Base-by-base conservation (phyloP, 306 rosid genomes). In the Dryas octopetala region DNA sequence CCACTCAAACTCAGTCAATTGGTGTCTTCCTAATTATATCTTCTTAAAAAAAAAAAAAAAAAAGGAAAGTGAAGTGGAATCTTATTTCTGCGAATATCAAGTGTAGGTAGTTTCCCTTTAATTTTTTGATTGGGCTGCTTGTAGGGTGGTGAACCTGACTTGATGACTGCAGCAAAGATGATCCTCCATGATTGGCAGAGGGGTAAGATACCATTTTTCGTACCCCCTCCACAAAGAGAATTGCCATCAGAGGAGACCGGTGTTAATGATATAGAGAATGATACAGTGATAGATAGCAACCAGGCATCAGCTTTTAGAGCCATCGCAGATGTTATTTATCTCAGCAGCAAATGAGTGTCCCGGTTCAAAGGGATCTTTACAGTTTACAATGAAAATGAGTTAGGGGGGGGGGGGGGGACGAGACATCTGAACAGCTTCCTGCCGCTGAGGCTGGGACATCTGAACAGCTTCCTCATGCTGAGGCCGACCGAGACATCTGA, bases 101-200 rank as follows among this genome's bases (percentile, higher is more conserved):
- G 38, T 28, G 38, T 28, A 28, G 38, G 38, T 28, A 28, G 1
- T 28, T 28, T 0, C 1, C 38, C 38, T 19, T 19, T 28, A 8
- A n/a, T 4, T 0, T 60, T 55, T 41, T 58, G n/a, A 17, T 26
- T 69, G 54, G 72, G 47, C 62, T 64, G 44, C 58, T 54, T 45
- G 23, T 76, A 91, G 97, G 98, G 98, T 46, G 97, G 97, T 15
- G 97, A 95, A 70, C 97, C 97, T 9, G 98, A 91, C 82, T 86
- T 90, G 84, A 90, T 76, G 81, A 95, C 98, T 9, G 97, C 86
- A 1, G 98, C 97, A 14, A 91, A 91, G 85, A 95, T 95, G 98
- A 71, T 91, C 41, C 97, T 91, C 50, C 98, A 95, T 51, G 98
- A 95, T 74, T 91, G 97, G 97, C 97, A 91, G 88, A 91, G 98